These are phyloP conservation scores for Penicillium ochrochloron DNA, from an alignment of 495 filamentous ascomycete species.

Conservation along the genomic window DNA sequence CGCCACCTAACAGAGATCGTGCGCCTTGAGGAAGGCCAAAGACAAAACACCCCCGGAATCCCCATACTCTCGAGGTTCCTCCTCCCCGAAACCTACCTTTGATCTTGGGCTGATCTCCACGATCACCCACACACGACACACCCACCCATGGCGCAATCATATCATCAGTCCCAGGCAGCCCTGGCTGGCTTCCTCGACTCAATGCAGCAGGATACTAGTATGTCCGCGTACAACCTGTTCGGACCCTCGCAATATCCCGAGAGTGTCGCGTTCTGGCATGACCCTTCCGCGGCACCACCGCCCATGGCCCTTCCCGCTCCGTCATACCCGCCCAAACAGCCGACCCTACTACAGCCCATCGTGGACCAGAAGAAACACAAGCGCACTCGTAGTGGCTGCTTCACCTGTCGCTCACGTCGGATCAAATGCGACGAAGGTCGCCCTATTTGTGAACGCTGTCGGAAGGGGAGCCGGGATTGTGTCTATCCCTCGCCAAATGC, in stretches of 20 bases:
- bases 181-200: constrained; percentile 38
- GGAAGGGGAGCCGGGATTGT: constrained; percentile 84
- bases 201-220: constrained; percentile 34
- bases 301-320: constrained; percentile 30
- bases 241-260: constrained; percentile 46
- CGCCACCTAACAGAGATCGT: constrained; percentile 9
- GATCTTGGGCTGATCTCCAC: background rate
- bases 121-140: background rate
- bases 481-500: constrained; percentile 74
- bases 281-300: constrained; percentile 33
- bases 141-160: constrained; percentile 43
- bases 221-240: constrained; percentile 45
- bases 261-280: constrained; percentile 51
- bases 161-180: constrained; percentile 40
- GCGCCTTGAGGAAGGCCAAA: constrained; percentile 1
- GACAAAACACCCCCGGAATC: background rate
- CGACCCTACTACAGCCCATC: constrained; percentile 36
- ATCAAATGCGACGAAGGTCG: constrained; percentile 93
- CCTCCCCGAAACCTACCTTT: background rate
- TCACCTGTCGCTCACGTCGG: constrained; percentile 84
- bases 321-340: constrained; percentile 38
- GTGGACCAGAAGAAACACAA: constrained; percentile 88
- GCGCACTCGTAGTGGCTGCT: constrained; percentile 91
- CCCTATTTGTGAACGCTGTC: constrained; percentile 86
- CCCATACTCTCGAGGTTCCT: background rate